Conservation (phyloP, 345 rosid genomes). For the Populus deltoides region DNA sequence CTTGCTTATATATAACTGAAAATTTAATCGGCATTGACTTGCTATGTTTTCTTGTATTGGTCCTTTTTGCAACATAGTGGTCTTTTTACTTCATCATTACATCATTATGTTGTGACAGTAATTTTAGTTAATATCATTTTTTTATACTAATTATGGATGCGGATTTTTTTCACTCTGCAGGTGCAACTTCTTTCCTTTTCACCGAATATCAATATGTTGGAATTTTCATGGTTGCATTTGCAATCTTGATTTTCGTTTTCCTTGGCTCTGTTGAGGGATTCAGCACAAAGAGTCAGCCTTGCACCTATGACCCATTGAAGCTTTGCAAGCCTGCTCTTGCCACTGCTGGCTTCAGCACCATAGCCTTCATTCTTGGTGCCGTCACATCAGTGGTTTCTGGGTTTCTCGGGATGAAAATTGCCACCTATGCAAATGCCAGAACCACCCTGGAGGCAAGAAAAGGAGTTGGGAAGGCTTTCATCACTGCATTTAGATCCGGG, state of each 20-base stretch:
- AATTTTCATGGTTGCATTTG: conserved; percentile 33
- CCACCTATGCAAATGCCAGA: conserved; percentile 86
- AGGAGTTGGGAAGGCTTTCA: conserved; percentile 87
- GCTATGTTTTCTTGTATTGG: background rate
- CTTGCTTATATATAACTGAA: background rate
- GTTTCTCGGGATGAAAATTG: conserved; percentile 92
- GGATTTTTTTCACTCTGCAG: conserved; percentile 4
- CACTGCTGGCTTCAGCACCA: conserved; percentile 75
- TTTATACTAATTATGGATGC: background rate
- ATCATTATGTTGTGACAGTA: background rate
- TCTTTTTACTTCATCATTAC: background rate
- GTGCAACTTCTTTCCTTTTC: conserved; percentile 33
- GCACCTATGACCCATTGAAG: conserved; percentile 53
- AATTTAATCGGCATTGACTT: background rate
- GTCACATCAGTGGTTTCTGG: conserved; percentile 78
- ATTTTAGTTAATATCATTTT: background rate
- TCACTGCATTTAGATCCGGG: conserved; percentile 69
- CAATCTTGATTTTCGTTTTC: conserved; percentile 28
- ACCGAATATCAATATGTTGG: conserved; percentile 33
- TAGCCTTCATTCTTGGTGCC: conserved; percentile 72
- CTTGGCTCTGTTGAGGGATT: conserved; percentile 34
- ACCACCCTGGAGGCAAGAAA: conserved; percentile 88
- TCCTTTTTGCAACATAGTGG: background rate
- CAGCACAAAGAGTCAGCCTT: conserved; percentile 58
- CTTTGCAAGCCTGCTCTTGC: conserved; percentile 83